These are phyloP conservation scores for Suhomyces vadensis DNA, from an alignment of 805 yeast genomes.

Conservation along the genomic window DNA sequence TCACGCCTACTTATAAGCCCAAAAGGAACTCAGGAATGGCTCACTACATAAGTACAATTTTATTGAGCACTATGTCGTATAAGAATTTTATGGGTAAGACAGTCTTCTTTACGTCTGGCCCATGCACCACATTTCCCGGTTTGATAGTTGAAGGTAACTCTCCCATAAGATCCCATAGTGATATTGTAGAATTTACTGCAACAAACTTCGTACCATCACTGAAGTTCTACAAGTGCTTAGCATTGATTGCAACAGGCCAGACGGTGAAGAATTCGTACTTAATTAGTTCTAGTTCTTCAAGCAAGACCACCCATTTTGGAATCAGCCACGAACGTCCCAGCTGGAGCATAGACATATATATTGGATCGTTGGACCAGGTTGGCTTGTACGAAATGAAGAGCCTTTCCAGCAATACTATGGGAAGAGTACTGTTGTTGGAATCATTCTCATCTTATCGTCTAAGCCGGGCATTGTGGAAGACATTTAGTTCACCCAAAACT, in stretches of 20 bases:
- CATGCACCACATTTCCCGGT: conserved; percentile 41
- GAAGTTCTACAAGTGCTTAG: conserved; percentile 30
- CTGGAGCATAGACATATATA: conserved; percentile 34
- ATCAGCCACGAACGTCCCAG: conserved; percentile 18
- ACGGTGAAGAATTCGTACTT: conserved; percentile 18
- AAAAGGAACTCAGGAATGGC: conserved; percentile 40
- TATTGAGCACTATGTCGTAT: conserved; percentile 22
- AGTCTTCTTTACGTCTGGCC: conserved; percentile 36
- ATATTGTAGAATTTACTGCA: conserved; percentile 31
- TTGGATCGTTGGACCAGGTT: conserved; percentile 42
- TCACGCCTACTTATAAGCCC: conserved; percentile 31
- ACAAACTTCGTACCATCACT: conserved; percentile 26
- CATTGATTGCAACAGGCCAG: conserved; percentile 32
- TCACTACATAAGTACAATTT: conserved; percentile 21
- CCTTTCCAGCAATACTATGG: conserved; percentile 34
- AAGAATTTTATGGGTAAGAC: conserved; percentile 29
- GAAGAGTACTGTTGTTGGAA: conserved; percentile 30
- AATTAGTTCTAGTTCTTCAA: conserved; percentile 16
- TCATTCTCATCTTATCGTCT: conserved; percentile 30
- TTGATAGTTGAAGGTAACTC: conserved; percentile 21
- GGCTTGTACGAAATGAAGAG: conserved; percentile 46
- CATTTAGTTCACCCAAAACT: background rate
- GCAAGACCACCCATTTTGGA: conserved; percentile 25
- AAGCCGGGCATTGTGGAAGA: conserved; percentile 4
- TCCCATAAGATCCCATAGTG: conserved; percentile 36